Evolutionary conservation across 352 stramenopile species (phyloP), one percentile per base, ranked within the genome.

Genomic region (Globisporangium spinosum): DNA sequence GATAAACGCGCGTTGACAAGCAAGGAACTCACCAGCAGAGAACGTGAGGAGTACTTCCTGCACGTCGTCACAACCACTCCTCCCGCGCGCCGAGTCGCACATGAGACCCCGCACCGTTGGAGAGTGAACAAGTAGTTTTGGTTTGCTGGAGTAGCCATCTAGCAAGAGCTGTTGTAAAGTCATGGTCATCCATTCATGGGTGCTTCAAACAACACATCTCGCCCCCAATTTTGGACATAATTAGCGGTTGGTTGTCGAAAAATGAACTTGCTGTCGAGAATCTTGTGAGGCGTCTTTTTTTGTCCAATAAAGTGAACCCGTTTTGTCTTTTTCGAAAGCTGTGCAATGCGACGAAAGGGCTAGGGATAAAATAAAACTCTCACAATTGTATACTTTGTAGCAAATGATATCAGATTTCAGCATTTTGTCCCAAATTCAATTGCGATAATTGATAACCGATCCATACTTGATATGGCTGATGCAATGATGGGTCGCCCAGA

Each of bases 1-100:
- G 85, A 51, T 95, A 80, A 69, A 45, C 29, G 17, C 6, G n/a
- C 43, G 17, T 9, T 6, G 8, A 23, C 43, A 23, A 22, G 10
- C 55, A 45, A 12, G 27, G 13, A 23, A 23, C 55, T 23, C 17
- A n/a, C 15, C 13, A 49, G 5, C 15, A 20, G 5, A n/a, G 40
- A 49, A 10, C 17, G 6, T 22, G 25, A 29, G 23, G 25, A 60
- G 55, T n/a, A 51, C 3, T 29, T n/a, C 22, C 12, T 45, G 38
- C 17, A 17, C 17, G 43, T 23, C 17, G 17, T 23, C 17, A 12
- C 6, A 23, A 51, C 6, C 43, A 23, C 43, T 22, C 43, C 15
- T 23, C 5, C 17, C 22, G 17, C 43, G 43, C 6, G 12, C 13
- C 38, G 13, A 45, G 38, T 20, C 38, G 38, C 38, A 45, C 38